These are phyloP conservation scores for Curvularia sp. DNA, from an alignment of 2,329 filamentous ascomycete species.

Conservation along the genomic window DNA sequence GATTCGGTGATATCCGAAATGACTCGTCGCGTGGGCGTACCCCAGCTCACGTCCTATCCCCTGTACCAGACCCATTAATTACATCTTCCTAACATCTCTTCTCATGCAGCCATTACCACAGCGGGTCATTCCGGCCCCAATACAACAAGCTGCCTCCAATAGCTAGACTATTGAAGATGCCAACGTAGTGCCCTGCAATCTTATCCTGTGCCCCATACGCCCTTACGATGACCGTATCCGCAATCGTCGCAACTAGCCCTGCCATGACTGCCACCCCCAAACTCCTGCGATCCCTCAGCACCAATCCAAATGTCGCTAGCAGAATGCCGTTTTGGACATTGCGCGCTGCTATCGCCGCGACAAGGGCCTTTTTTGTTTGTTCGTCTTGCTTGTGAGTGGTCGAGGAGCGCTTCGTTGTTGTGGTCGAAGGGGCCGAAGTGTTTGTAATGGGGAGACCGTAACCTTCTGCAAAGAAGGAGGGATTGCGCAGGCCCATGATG, in stretches of 20 bases:
- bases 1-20: too few species aligned
- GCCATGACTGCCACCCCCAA: conserved; percentile 32
- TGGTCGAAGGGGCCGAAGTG: conserved; percentile 3
- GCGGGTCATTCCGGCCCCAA: conserved; percentile 29
- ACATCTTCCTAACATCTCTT: neutral
- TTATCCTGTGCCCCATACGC: conserved; percentile 34
- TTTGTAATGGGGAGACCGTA: conserved; percentile 26
- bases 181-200: conserved; percentile 32
- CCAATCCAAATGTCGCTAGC: conserved; percentile 28
- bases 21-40: too few species aligned
- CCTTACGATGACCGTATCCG: conserved; percentile 33
- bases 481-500: conserved; percentile 29
- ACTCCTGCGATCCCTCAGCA: conserved; percentile 32
- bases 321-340: conserved; percentile 35
- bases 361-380: conserved; percentile 32
- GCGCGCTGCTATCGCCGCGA: conserved; percentile 35
- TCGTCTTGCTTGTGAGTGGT: conserved; percentile 21
- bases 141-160: conserved; percentile 35
- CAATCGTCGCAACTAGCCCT: conserved; percentile 30
- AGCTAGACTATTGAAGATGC: conserved; percentile 33
- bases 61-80: neutral
- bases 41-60: too few species aligned
- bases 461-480: conserved; percentile 26
- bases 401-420: conserved; percentile 10
- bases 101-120: conserved; percentile 18